Evolutionary conservation across 306 rosid genomes (phyloP).

Genomic region (Herpetospermum pedunculosum): DNA sequence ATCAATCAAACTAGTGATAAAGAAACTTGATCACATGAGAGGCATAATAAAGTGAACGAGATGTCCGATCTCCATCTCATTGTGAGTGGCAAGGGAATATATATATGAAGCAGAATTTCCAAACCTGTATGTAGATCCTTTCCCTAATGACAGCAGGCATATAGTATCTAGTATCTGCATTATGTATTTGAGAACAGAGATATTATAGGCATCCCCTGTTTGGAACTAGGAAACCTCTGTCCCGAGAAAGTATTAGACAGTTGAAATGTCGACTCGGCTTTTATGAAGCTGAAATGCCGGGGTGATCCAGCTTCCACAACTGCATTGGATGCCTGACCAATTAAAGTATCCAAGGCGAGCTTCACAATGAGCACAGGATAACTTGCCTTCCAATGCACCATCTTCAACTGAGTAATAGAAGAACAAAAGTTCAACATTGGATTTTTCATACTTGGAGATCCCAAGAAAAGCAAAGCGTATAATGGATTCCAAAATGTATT

Average conservation of each 20-base stretch:
- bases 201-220: not conserved
- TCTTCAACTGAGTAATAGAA: conserved; percentile 61
- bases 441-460: not conserved
- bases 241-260: conserved; percentile 22
- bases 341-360: conserved; percentile 90
- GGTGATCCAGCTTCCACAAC: conserved; percentile 96
- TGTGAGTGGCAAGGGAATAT: not conserved
- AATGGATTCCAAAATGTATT: not conserved
- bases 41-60: not conserved
- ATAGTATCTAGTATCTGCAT: not conserved
- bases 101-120: not conserved
- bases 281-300: conserved; percentile 95
- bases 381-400: conserved; percentile 89
- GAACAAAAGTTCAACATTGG: conserved; percentile 11
- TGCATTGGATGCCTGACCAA: conserved; percentile 96
- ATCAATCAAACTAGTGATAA: not conserved
- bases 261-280: conserved; percentile 68
- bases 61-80: not conserved
- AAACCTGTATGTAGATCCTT: not conserved
- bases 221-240: not conserved
- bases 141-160: not conserved
- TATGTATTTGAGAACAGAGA: not conserved
- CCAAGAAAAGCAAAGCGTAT: not conserved
- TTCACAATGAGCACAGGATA: conserved; percentile 76
- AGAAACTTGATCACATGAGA: not conserved